phyloP scores from a whole-genome alignment of 2,329 filamentous ascomycete species.

The Pseudogymnoascus verrucosus region DNA sequence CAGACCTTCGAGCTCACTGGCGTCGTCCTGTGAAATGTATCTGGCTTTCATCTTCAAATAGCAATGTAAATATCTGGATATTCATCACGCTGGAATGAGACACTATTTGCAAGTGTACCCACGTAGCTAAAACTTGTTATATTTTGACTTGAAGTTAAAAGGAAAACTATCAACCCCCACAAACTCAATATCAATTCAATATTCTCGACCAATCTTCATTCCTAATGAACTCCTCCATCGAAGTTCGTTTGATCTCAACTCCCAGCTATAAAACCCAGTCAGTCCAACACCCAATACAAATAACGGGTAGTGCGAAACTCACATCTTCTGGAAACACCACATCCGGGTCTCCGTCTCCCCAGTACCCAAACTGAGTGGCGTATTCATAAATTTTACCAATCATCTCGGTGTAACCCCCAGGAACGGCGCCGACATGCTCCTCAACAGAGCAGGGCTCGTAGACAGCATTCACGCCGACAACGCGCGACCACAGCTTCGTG shows the following conservation, averaged over 20 bases:
- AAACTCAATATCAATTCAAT: conserved; percentile 5
- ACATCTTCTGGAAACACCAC: conserved; percentile 24
- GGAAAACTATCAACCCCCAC: not conserved
- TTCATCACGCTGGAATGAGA: too few species aligned
- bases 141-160: not conserved
- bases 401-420: conserved; percentile 23
- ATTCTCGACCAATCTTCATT: conserved; percentile 20
- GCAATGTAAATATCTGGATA: not conserved
- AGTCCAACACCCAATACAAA: conserved; percentile 2
- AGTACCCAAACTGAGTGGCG: conserved; percentile 27
- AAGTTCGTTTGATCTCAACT: conserved; percentile 14
- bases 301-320: not conserved
- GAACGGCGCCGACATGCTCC: conserved; percentile 19
- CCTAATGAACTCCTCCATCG: conserved; percentile 17
- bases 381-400: conserved; percentile 27
- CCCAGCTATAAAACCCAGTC: conserved; percentile 13
- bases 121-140: not conserved
- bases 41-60: not conserved
- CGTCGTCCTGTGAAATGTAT: not conserved
- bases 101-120: not conserved
- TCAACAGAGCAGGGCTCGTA: conserved; percentile 18
- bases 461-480: conserved; percentile 14
- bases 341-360: conserved; percentile 25
- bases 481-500: conserved; percentile 11
- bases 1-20: conserved; percentile 32